Evolutionary conservation across 371 early-diverging fungal species (phyloP).

Genomic region (Batrachochytrium dendrobatidis): DNA sequence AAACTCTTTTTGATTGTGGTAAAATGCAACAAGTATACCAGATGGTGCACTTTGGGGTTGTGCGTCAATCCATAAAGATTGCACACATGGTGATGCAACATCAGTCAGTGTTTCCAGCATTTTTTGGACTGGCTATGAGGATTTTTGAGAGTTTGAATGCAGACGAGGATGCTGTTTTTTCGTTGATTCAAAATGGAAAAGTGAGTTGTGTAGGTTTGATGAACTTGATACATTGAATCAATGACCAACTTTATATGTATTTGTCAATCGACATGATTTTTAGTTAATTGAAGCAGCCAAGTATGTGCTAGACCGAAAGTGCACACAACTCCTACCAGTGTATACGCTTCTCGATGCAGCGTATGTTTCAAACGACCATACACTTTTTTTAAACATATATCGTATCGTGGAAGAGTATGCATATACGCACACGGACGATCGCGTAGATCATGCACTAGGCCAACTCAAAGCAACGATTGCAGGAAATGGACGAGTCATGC

Average conservation of each 20-base stretch:
- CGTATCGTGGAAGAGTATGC: conserved; percentile 3
- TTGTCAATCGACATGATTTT: neutral
- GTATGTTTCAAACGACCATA: neutral
- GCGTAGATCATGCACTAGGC: too few relatives aligned
- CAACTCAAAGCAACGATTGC: too few relatives aligned
- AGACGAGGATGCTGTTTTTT: neutral
- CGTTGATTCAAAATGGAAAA: neutral
- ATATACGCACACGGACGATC: too few relatives aligned
- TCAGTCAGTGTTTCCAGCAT: neutral
- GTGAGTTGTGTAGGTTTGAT: neutral
- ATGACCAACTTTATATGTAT: neutral
- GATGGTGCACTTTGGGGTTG: neutral
- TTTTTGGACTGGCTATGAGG: neutral
- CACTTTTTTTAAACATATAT: neutral
- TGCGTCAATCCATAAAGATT: neutral
- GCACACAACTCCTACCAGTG: neutral
- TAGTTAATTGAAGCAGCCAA: neutral
- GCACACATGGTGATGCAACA: neutral
- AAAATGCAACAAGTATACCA: neutral
- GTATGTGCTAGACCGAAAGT: neutral
- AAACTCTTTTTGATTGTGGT: neutral
- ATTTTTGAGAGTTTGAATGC: neutral
- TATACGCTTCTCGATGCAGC: neutral
- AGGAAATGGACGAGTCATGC: too few relatives aligned
- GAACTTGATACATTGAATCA: neutral